Evolutionary conservation across 495 filamentous ascomycete species (phyloP), one percentile per base, ranked within the genome.

Genomic region (Usnea hakonensis): DNA sequence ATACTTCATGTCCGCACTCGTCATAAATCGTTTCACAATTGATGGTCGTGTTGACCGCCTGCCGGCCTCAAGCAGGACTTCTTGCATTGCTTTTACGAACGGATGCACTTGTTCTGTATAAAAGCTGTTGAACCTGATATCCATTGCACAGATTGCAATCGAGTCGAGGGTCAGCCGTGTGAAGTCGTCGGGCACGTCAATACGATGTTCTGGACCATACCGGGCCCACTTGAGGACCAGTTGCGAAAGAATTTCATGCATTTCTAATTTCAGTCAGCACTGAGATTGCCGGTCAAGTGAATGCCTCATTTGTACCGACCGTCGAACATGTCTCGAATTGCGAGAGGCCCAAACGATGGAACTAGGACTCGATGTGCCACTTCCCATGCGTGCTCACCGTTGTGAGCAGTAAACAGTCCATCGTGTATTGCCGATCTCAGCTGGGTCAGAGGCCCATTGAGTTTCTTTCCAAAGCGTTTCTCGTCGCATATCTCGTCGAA

Each of bases 151-250:
- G 16, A 91, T 77, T 6, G 85, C 85, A 26, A 91, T 81, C 0
- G 86, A 86, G 65, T 92, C 88, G 16, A 92, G 77, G 3, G 87
- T 86, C 43, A 92, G 71, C 13, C 87, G 81, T 3, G 89, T 91
- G 62, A 91, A 90, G 70, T 90, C 86, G n/a, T 86, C 86, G 0
- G 83, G 78, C 2, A 83, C 82, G 32, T 73, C 71, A 64, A 91
- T 88, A 21, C 78, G 73, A 21, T 77, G 64, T 4, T 74, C 67
- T 0, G 82, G 71, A 0, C 87, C 88, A 62, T 82, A 78, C 33
- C 88, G 81, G 19, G 85, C 87, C 86, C 87, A 91, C 72, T 90
- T 90, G 65, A 89, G 77, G 13, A 81, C 78, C n/a, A 91, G 74
- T 63, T 93, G 88, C 1, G 74, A 74, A 0, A 50, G 26, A 54